Percentiles rank a stretch among this genome's conserved stretches.
Conservation (phyloP, 2,329 filamentous ascomycete species). For the Ophiosphaerella korrae region DNA sequence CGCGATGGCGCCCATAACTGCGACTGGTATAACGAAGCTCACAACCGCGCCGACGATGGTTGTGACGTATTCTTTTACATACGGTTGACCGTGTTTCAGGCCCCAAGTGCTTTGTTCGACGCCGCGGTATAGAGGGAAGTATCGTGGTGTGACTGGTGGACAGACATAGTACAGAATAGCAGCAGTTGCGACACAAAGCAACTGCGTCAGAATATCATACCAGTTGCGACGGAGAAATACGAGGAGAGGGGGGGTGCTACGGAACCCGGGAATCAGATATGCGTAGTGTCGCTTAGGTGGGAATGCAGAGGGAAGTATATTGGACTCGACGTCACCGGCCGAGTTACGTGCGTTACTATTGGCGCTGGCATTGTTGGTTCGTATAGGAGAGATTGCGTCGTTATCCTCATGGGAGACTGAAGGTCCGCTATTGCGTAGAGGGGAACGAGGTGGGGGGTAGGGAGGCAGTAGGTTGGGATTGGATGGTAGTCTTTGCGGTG, state of each 20-base stretch:
- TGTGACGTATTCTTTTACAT: conserved; percentile 71
- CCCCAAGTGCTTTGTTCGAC: conserved; percentile 42
- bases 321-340: neutral
- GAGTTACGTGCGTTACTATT: neutral
- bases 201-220: conserved; percentile 69
- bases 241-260: conserved; percentile 16
- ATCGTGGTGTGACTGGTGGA: conserved; percentile 63
- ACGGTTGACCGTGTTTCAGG: conserved; percentile 65
- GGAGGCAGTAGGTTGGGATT: neutral
- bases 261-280: conserved; percentile 13
- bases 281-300: neutral
- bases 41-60: conserved; percentile 69
- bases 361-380: neutral
- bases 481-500: too few species aligned
- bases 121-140: conserved; percentile 52
- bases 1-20: conserved; percentile 66
- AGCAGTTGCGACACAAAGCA: conserved; percentile 63
- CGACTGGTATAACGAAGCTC: conserved; percentile 65
- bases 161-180: conserved; percentile 37
- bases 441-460: neutral
- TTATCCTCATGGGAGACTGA: too few species aligned
- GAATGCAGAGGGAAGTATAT: neutral
- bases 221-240: conserved; percentile 33
- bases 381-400: neutral
- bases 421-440: too few species aligned